Base-by-base conservation (phyloP, 352 stramenopile genomes). In the Phytophthora sojae region DNA sequence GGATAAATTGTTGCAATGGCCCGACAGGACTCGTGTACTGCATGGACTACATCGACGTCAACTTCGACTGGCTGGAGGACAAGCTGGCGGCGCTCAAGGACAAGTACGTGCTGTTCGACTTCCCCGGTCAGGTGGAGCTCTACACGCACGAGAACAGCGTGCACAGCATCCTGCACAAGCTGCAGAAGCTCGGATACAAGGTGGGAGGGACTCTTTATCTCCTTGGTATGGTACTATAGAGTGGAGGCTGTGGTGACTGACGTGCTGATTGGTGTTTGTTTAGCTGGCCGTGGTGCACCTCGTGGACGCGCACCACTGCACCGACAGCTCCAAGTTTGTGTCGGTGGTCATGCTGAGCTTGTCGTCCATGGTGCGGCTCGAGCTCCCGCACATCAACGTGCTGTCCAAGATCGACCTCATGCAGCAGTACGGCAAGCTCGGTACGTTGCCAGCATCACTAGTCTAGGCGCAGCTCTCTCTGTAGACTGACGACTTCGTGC, bases 391-490 rank as follows among this genome's bases (percentile, higher is more conserved):
- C 74, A 89, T 99, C 19, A 99, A 99, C 76, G 92, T 99, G 12
- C 81, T 99, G 4, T 99, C 96, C 37, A 99, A 99, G 83, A 98
- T 98, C 61, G 98, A 99, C 83, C 82, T 99, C 26, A 97, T 99
- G 59, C 84, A 98, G 67, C 89, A 95, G 42, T 97, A 97, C 57
- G 91, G 91, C 60, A 90, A 90, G 68, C 77, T 93, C n/a, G 83
- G 78, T 91, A 81, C 45, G 61, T 60, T 49, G 12, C 8, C 15
- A 12, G 35, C 1, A 52, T 9, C 15, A 44, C 3, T 58, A 7
- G 29, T 64, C 14, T 6, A 61, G 6, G 8, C 32, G 47, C 17
- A 6, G 19, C 57, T n/a, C 3, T 9, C 17, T 19, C 3, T 12
- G 9, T 21, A 54, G 14, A 14, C 21, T 47, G 29, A 60, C 8